Percentiles rank a stretch among this genome's conserved stretches.
These are phyloP conservation scores for Dictyophora rubrovolvata DNA, from an alignment of 768 basidiomycete genomes.

Conservation along the genomic window DNA sequence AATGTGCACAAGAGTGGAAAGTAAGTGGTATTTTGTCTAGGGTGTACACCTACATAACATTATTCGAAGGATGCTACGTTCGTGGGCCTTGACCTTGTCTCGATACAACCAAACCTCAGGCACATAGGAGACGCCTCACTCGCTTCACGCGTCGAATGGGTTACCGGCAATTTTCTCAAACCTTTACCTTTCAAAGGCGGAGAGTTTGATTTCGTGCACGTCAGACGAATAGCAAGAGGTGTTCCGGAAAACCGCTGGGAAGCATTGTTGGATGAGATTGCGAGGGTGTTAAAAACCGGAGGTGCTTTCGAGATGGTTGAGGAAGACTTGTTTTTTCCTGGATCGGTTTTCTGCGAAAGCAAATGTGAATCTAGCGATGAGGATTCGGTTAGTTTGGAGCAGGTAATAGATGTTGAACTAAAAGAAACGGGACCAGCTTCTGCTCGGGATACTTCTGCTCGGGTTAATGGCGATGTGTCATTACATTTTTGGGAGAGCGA, in stretches of 20 bases:
- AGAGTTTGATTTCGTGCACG: constrained; percentile 73
- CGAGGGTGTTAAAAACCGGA: constrained; percentile 63
- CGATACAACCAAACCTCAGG: constrained; percentile 58
- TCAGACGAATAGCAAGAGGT: constrained; percentile 62
- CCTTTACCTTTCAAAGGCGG: constrained; percentile 58
- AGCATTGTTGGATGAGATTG: constrained; percentile 53
- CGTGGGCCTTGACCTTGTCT: constrained; percentile 59
- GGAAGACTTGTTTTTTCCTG: constrained; percentile 67
- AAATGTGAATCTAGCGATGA: constrained; percentile 1
- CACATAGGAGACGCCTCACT: constrained; percentile 49
- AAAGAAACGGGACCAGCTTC: background rate
- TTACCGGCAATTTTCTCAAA: constrained; percentile 63
- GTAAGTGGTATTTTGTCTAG: constrained; percentile 19
- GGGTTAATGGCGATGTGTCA: background rate
- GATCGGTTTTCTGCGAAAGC: constrained; percentile 16
- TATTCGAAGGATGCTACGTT: background rate
- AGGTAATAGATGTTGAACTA: background rate
- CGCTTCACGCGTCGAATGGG: constrained; percentile 55
- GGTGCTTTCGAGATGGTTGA: constrained; percentile 70
- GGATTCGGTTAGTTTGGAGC: background rate
- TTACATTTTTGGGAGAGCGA: background rate
- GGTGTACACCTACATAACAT: constrained; percentile 1
- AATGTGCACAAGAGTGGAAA: constrained; percentile 57
- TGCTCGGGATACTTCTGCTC: background rate
- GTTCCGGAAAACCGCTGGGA: constrained; percentile 77